These are phyloP conservation scores for Sphaerulina musiva DNA, from an alignment of 2,329 filamentous ascomycete species.

Conservation along the genomic window DNA sequence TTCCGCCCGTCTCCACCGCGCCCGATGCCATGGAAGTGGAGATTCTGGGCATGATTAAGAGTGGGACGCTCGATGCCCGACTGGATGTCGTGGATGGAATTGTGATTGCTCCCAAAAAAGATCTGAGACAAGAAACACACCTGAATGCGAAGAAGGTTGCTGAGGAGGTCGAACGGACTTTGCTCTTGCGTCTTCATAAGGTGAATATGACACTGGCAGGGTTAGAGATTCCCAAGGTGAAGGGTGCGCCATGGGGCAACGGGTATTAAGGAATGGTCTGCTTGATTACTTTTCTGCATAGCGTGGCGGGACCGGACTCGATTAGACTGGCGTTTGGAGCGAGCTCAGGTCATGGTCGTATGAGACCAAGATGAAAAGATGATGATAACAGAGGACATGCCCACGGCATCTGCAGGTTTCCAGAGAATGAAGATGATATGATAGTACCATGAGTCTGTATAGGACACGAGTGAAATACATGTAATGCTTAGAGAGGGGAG, in stretches of 20 bases:
- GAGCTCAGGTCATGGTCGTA: too few relatives aligned
- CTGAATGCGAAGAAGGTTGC: conserved; percentile 60
- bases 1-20: conserved; percentile 43
- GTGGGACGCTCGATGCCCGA: conserved; percentile 64
- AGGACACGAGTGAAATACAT: too few relatives aligned
- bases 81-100: conserved; percentile 79
- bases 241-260: conserved; percentile 12
- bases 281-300: too few relatives aligned
- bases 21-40: conserved; percentile 61
- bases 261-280: conserved; percentile 5
- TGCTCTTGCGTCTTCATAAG: conserved; percentile 68
- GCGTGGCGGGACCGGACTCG: too few relatives aligned
- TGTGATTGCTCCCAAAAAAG: conserved; percentile 62
- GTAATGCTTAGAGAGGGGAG: too few relatives aligned
- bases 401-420: too few relatives aligned
- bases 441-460: too few relatives aligned
- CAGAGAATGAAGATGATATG: too few relatives aligned
- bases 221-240: conserved; percentile 49
- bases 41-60: conserved; percentile 69
- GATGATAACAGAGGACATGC: too few relatives aligned
- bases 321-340: too few relatives aligned
- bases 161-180: conserved; percentile 64
- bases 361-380: too few relatives aligned
- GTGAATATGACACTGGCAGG: conserved; percentile 71
- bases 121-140: conserved; percentile 65